Percentiles rank a stretch among this genome's conserved stretches.
Evolutionary conservation across 2,329 filamentous ascomycete species (phyloP).

Genomic region (Colletotrichum camelliae): DNA sequence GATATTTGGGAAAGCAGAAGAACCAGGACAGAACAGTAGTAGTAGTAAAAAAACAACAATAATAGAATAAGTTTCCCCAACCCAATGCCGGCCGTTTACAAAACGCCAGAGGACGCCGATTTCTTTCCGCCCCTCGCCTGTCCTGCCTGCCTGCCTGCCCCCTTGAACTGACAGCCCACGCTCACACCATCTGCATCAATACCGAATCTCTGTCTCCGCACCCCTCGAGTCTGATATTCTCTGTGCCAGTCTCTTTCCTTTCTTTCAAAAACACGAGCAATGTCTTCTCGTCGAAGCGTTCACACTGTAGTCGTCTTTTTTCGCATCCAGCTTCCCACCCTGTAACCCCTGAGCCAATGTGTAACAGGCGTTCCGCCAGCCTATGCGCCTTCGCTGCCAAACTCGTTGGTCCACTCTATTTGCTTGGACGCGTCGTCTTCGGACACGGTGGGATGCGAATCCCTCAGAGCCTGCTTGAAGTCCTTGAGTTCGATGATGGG

Average conservation of each 20-base stretch:
- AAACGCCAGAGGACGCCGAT: constrained; percentile 20
- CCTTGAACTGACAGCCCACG: background rate
- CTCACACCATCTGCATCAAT: background rate
- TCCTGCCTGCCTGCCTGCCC: background rate
- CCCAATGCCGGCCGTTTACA: constrained; percentile 11
- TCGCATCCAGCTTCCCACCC: background rate
- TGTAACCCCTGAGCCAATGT: background rate
- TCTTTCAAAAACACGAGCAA: background rate
- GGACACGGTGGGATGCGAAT: constrained; percentile 88
- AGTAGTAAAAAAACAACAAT: background rate
- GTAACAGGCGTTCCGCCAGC: background rate
- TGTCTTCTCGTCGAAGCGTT: background rate
- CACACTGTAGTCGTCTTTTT: background rate
- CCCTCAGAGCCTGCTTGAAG: constrained; percentile 90
- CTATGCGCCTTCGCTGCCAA: constrained; percentile 84
- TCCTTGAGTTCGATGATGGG: constrained; percentile 88
- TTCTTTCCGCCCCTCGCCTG: background rate
- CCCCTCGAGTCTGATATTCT: background rate
- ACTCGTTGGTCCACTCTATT: constrained; percentile 93
- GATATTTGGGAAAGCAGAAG: background rate
- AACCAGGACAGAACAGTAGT: background rate
- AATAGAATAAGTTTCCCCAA: background rate
- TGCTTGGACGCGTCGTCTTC: constrained; percentile 83
- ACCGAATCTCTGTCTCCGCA: background rate
- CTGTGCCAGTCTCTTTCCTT: background rate